Base-by-base conservation (phyloP, 2,329 filamentous ascomycete genomes). In the Diplodia mutila region DNA sequence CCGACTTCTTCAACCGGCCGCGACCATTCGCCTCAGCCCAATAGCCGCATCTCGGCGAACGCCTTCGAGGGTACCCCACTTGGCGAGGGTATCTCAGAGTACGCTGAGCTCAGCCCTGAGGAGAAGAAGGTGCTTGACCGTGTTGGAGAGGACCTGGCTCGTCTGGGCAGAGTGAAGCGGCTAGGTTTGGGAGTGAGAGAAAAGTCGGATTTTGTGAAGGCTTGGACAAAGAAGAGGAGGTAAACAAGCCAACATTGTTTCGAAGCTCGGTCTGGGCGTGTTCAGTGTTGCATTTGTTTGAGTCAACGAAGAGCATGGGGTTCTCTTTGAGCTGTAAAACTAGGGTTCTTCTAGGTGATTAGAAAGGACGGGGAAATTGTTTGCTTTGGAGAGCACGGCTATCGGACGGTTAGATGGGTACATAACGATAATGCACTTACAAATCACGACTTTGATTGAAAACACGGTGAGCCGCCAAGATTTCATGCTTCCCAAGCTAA, bases 101-200 rank as follows among this genome's bases (percentile, higher is more conserved):
- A 74, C 3, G 72, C 72, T 0, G 75, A 77, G 4, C 70, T 82
- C 9, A 81, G 74, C 0, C 70, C 73, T 0, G 86, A 90, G 8
- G 92, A 97, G 77, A 86, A 88, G 75, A 85, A 84, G 48, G 82
- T 94, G 14, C 80, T 98, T 52, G 92, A 97, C 74, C 86, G 87
- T 42, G 87, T 99, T 18, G 92, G 88, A 1, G 95, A 98, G 73
- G 89, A 93, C 12, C 82, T 99, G 67, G 93, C 95, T n/a, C 83
- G 94, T 65, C 79, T 99, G 65, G 92, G 94, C 1, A 84, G 95
- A 69, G 94, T 95, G 48, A 97, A 96, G 83, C 86, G 94, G 67
- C 93, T 99, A 1, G 93, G 91, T 0, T 78, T 99, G 71, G 93
- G 92, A 0, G 84, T 97, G 66, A 83, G 85, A 73, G 93, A 98